Conservation (phyloP, 1,139 yeast species). For the Pneumocystis sp. region DNA sequence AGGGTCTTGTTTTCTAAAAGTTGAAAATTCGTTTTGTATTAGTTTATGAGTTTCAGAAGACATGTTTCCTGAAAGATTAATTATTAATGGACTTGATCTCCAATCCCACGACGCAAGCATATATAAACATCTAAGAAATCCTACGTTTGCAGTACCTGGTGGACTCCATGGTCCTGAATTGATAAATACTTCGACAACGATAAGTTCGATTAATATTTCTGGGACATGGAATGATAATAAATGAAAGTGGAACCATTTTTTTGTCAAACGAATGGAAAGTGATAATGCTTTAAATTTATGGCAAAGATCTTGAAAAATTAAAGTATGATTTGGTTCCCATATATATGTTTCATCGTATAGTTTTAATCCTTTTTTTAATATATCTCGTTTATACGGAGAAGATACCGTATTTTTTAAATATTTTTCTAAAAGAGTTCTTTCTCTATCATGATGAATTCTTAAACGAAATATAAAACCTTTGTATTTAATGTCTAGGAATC, state of each 20-base stretch:
- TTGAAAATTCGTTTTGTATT: constrained; percentile 48
- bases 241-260: constrained; percentile 65
- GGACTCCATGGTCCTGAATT: constrained; percentile 57
- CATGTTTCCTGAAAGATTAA: constrained; percentile 43
- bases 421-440: constrained; percentile 11
- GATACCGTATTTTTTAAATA: constrained; percentile 1
- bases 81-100: constrained; percentile 69
- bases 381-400: constrained; percentile 1
- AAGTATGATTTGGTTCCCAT: constrained; percentile 65
- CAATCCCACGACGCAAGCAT: constrained; percentile 83
- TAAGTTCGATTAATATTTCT: constrained; percentile 67
- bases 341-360: constrained; percentile 39
- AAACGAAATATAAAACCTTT: constrained; percentile 15
- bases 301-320: constrained; percentile 56
- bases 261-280: constrained; percentile 68
- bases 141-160: constrained; percentile 67
- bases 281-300: constrained; percentile 64
- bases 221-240: constrained; percentile 46
- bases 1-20: constrained; percentile 64
- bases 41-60: constrained; percentile 47
- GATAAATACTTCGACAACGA: constrained; percentile 72
- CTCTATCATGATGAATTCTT: constrained; percentile 17
- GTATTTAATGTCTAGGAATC: constrained; percentile 14
- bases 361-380: constrained; percentile 9
- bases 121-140: constrained; percentile 58